These are phyloP conservation scores for Vicia sativa DNA, from an alignment of 306 rosid species.

Conservation along the genomic window DNA sequence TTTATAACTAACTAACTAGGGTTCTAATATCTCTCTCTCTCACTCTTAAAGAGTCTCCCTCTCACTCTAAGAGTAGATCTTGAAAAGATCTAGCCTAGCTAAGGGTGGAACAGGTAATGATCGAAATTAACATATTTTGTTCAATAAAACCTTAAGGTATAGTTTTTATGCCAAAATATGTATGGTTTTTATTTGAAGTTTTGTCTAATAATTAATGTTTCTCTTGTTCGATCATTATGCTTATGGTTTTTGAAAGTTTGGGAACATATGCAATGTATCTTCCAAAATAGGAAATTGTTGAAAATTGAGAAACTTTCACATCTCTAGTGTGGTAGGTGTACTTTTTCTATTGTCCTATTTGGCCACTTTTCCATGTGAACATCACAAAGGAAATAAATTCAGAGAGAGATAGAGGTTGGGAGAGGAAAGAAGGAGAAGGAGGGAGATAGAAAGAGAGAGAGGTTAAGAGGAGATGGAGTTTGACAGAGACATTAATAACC, in stretches of 20 bases:
- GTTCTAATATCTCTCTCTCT: slow-evolving; percentile 34
- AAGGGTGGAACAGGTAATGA: slow-evolving; percentile 45
- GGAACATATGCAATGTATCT: slow-evolving; percentile 20
- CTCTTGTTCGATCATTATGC: not conserved
- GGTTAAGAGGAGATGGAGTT: too few relatives aligned
- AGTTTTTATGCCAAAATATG: slow-evolving; percentile 1
- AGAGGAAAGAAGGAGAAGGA: too few relatives aligned
- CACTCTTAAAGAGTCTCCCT: not conserved
- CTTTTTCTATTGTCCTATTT: slow-evolving; percentile 15
- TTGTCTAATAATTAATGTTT: slow-evolving; percentile 32
- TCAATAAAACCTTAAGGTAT: slow-evolving; percentile 18
- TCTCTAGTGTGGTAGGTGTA: slow-evolving; percentile 11
- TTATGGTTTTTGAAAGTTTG: slow-evolving; percentile 26
- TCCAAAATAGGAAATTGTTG: slow-evolving; percentile 25
- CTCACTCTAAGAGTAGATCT: slow-evolving; percentile 60
- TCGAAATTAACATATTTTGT: slow-evolving; percentile 18
- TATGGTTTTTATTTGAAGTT: not conserved
- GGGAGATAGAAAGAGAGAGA: too few relatives aligned
- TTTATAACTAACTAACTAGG: slow-evolving; percentile 47
- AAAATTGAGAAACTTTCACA: slow-evolving; percentile 31
- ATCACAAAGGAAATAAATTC: not conserved
- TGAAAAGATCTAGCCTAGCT: slow-evolving; percentile 35
- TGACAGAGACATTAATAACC: not conserved
- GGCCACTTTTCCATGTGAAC: slow-evolving; percentile 23
- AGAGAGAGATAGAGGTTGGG: too few relatives aligned